A percentile compares a stretch with the other conserved stretches of the same genome.
These are phyloP conservation scores for Gillenia trifoliata DNA, from an alignment of 306 rosid species.

Conservation along the genomic window DNA sequence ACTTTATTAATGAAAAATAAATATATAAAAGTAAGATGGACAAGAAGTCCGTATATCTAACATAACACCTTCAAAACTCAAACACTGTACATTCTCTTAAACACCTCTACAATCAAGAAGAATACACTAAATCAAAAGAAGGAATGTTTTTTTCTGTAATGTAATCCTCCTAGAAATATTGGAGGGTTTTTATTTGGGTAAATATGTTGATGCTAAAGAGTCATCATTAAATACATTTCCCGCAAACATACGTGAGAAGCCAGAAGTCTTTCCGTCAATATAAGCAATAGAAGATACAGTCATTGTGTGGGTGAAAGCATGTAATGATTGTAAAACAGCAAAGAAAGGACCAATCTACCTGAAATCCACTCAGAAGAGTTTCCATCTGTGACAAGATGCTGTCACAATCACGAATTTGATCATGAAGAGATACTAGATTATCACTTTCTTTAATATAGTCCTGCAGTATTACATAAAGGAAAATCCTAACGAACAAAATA, in stretches of 20 bases:
- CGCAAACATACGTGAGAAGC: not conserved
- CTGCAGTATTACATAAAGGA: constrained; percentile 39
- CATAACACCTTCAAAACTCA: not conserved
- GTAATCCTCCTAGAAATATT: no score
- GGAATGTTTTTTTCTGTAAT: no score
- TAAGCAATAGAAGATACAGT: not conserved
- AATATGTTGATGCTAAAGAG: not conserved
- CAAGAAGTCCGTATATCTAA: not conserved
- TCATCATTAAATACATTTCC: not conserved
- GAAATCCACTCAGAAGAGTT: constrained; percentile 94
- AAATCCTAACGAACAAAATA: not conserved
- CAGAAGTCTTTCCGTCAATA: not conserved
- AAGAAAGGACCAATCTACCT: constrained; percentile 47
- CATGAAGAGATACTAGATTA: constrained; percentile 92
- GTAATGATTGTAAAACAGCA: not conserved
- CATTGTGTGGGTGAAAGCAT: not conserved
- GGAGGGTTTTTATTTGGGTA: not conserved
- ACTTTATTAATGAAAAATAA: not conserved
- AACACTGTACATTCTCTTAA: no score
- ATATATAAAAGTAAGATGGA: not conserved
- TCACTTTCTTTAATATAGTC: constrained; percentile 93
- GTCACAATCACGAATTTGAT: constrained; percentile 95
- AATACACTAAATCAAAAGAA: no score
- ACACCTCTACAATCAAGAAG: not conserved
- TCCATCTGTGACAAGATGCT: constrained; percentile 96